A percentile compares a stretch with the other conserved stretches of the same genome.
Conservation (phyloP, 352 stramenopile species). For the Thalassiosira allenii region DNA sequence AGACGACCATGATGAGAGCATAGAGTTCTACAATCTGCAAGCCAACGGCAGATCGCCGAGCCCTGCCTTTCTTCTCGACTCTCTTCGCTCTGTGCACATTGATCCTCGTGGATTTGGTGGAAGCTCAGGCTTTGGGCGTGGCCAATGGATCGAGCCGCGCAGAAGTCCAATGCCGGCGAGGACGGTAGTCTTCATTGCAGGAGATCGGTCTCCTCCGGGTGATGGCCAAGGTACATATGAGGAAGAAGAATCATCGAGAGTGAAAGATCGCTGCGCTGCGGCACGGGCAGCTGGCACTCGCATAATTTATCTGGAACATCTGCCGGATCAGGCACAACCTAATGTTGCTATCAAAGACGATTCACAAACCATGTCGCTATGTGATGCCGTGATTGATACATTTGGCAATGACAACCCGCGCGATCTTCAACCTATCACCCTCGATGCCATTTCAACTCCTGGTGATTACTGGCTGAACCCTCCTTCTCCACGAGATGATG, state of each 20-base stretch:
- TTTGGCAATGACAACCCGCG: constrained; percentile 59
- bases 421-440: constrained; percentile 61
- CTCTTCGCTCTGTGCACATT: constrained; percentile 64
- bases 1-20: constrained; percentile 26
- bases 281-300: constrained; percentile 64
- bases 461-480: constrained; percentile 84
- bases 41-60: constrained; percentile 54
- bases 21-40: constrained; percentile 47
- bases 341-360: constrained; percentile 57
- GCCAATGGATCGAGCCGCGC: constrained; percentile 66
- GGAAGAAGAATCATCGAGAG: constrained; percentile 20
- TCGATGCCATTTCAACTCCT: constrained; percentile 82
- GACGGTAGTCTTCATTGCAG: constrained; percentile 69
- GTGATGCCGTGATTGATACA: constrained; percentile 67
- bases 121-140: constrained; percentile 74
- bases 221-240: constrained; percentile 29
- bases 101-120: constrained; percentile 80
- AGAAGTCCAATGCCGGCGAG: constrained; percentile 64
- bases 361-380: constrained; percentile 49
- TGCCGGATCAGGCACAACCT: constrained; percentile 9
- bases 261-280: constrained; percentile 60
- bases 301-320: constrained; percentile 69
- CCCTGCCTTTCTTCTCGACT: constrained; percentile 68
- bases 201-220: constrained; percentile 42
- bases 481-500: constrained; percentile 68